phyloP scores from a whole-genome alignment of 2,329 filamentous ascomycete species.

The Aspergillus sp. region DNA sequence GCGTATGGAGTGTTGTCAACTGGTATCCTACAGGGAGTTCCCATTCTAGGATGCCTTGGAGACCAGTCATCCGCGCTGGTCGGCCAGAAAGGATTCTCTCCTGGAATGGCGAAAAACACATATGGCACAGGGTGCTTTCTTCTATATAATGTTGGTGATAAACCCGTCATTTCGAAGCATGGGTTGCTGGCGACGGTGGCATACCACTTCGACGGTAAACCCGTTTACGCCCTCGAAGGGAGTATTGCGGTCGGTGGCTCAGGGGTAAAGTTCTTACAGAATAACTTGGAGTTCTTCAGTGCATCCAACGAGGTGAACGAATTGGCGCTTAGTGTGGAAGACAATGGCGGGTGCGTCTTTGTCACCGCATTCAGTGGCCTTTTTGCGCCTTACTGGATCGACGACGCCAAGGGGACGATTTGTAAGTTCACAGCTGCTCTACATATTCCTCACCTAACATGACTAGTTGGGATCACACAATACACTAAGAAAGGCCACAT shows the following conservation, averaged over 20 bases:
- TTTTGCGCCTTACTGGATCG: constrained; percentile 93
- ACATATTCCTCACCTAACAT: not conserved
- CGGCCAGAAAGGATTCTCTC: constrained; percentile 77
- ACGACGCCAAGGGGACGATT: constrained; percentile 85
- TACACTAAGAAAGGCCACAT: constrained; percentile 84
- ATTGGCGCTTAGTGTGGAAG: constrained; percentile 61
- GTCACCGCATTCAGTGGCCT: constrained; percentile 89
- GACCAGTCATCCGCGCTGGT: constrained; percentile 85
- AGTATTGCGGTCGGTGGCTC: constrained; percentile 80
- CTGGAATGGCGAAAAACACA: constrained; percentile 84
- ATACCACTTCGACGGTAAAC: constrained; percentile 71
- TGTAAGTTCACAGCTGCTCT: constrained; percentile 47
- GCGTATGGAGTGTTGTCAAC: constrained; percentile 66
- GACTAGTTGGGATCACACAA: constrained; percentile 72
- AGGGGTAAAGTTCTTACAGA: constrained; percentile 71
- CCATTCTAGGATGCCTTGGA: constrained; percentile 76
- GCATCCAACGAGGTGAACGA: constrained; percentile 62
- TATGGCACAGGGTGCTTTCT: constrained; percentile 89
- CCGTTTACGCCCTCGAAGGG: constrained; percentile 78
- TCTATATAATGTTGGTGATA: constrained; percentile 80
- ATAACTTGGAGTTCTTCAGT: constrained; percentile 61
- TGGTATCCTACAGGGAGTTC: constrained; percentile 64
- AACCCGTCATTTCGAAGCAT: constrained; percentile 79
- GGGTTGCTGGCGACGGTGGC: constrained; percentile 81
- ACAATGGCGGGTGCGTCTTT: constrained; percentile 81